These are phyloP conservation scores for Bipolaris bicolor DNA, from an alignment of 2,329 filamentous ascomycete species.

Conservation along the genomic window DNA sequence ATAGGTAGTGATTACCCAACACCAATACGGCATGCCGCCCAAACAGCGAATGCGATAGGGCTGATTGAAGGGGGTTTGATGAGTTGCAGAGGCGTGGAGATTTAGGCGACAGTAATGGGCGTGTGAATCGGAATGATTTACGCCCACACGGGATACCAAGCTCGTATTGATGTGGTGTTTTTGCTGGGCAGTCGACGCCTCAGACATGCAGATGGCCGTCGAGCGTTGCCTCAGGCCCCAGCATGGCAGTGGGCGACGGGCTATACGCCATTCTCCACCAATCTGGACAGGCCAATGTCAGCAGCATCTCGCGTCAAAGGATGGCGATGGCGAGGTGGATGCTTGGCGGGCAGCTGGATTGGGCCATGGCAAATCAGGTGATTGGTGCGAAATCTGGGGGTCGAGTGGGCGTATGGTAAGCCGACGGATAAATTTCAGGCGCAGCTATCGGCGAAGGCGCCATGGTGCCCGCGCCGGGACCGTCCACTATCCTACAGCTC, in stretches of 20 bases:
- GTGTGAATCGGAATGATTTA: neutral
- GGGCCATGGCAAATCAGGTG: constrained; percentile 14
- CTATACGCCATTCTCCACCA: constrained; percentile 37
- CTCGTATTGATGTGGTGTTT: constrained; percentile 6
- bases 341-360: constrained; percentile 28
- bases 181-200: constrained; percentile 10
- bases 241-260: constrained; percentile 3
- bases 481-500: constrained; percentile 32
- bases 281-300: constrained; percentile 32
- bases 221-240: constrained; percentile 11
- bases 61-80: constrained; percentile 8
- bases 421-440: constrained; percentile 41
- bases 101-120: neutral
- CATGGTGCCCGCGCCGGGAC: constrained; percentile 30
- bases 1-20: constrained; percentile 2
- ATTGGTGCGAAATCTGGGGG: constrained; percentile 43
- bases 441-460: constrained; percentile 31
- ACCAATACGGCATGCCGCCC: constrained; percentile 5
- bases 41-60: constrained; percentile 10
- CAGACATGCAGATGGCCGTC: constrained; percentile 5
- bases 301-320: constrained; percentile 26
- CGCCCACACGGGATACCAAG: constrained; percentile 8
- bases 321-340: constrained; percentile 11
- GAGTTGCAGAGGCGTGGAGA: neutral
- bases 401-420: constrained; percentile 20